Evolutionary conservation across 805 yeast species (phyloP), one percentile per base, ranked within the genome.

Genomic region (Starmerella floricola): DNA sequence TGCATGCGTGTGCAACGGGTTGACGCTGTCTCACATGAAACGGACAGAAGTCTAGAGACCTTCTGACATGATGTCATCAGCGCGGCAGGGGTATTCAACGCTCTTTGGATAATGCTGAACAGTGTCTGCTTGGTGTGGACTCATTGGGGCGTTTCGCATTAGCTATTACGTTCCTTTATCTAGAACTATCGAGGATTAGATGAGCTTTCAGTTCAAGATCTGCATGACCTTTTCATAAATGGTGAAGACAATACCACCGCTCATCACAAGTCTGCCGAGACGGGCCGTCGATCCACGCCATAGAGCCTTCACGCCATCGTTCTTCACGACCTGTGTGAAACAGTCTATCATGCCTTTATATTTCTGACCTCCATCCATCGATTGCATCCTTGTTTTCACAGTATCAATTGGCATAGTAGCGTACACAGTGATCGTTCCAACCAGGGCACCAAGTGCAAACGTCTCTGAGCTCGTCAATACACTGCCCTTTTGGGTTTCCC

Each of bases 221-320:
- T 68, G 73, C 61, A 88, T 68, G 66, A 88, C 79, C 64, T 86
- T 83, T 61, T 88, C 98, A 61, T 88, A 88, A 43, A 91, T 83
- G 17, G 97, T 91, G 65, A 88, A 88, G 23, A 91, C 96, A 52
- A 88, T 88, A 55, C 98, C 98, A 47, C 98, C 98, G 63, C 94
- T 81, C 57, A 88, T 70, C 28, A 87, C 76, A 58, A 88, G 71
- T 55, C 98, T 74, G 5, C 97, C 97, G 47, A 88, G 67, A 58
- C 98, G 73, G 35, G 98, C 97, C 2, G 97, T 91, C 28, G 97
- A 95, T 48, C 98, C 98, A 63, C 84, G 84, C 98, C 98, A 88
- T 64, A 86, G 85, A 4, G 95, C 81, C 56, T 74, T 65, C 50
- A 87, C 64, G 8, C 98, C 98, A 64, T 88, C 98, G 41, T 88